Base-by-base conservation (phyloP, 2,329 filamentous ascomycete genomes). In the Septoria petroselini region DNA sequence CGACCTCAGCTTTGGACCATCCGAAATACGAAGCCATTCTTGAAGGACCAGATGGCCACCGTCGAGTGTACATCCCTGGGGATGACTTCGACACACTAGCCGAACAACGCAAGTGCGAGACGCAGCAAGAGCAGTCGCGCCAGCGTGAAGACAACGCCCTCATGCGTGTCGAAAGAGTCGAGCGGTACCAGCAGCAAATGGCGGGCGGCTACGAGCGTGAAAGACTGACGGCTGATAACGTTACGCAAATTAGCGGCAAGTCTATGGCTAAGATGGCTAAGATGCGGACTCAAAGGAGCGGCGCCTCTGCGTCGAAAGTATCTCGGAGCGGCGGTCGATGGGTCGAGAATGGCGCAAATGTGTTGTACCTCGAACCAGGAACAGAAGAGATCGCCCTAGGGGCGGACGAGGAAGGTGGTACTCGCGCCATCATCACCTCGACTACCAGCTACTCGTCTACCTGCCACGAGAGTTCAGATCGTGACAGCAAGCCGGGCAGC, bases 151-250 rank as follows among this genome's bases (percentile, higher is more conserved):
- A n/a, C n/a, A n/a, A n/a, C n/a, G n/a, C n/a, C n/a, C n/a, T n/a
- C n/a, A n/a, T n/a, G n/a, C 49, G 53, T 12, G 27, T 57, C 40
- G 14, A 39, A 4, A 38, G 51, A 30, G n/a, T 58, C 12, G 62
- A 60, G 18, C 53, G 50, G n/a, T 65, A 66, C 27, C 63, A 65
- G 45, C 47, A 54, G n/a, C 44, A 50, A 7, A 50, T 57, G 31
- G 43, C 55, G 21, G 63, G 62, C 29, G 52, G 41, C 19, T 9
- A 49, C 9, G 54, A 55, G 19, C 44, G 50, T 1, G 44, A 58
- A 17, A 57, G 59, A 17, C 49, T 65, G n/a, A 65, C 61, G 8
- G 62, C 62, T 3, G 59, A 62, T 34, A 63, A 64, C 39, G 56
- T 66, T 43, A 58, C 59, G 33, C 53, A 54, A 19, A 50, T 55